phyloP scores from a whole-genome alignment of 768 basidiomycete species.

The Pulveroboletus sp. region DNA sequence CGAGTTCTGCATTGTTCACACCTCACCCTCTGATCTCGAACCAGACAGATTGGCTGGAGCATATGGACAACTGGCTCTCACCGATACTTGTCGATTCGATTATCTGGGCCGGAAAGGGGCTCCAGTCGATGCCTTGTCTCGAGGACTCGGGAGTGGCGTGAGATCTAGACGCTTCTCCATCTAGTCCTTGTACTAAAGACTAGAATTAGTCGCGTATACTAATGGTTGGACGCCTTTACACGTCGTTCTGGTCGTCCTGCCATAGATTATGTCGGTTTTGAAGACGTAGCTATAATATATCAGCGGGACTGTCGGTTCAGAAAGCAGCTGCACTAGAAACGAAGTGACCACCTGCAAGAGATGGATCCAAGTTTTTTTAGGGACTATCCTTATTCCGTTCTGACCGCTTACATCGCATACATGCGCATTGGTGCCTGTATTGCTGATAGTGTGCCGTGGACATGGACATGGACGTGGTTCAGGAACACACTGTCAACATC shows the following conservation, averaged over 20 bases:
- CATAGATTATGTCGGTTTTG: slow-evolving; percentile 25
- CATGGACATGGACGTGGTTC: slow-evolving; percentile 2
- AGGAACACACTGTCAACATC: slow-evolving; percentile 7
- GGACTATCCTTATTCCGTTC: neutral
- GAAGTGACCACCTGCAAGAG: slow-evolving; percentile 14
- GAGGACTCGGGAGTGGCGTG: neutral
- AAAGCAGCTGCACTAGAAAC: slow-evolving; percentile 21
- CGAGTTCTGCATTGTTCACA: slow-evolving; percentile 15
- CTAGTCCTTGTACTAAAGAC: slow-evolving; percentile 16
- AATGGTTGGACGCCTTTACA: slow-evolving; percentile 22
- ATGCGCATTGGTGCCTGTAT: neutral
- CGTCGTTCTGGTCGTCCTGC: slow-evolving; percentile 19
- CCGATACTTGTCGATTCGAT: slow-evolving; percentile 4
- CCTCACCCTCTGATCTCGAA: slow-evolving; percentile 26
- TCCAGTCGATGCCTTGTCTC: neutral
- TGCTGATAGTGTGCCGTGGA: slow-evolving; percentile 1
- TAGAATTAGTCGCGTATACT: slow-evolving; percentile 19
- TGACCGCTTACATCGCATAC: neutral
- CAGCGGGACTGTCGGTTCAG: slow-evolving; percentile 18
- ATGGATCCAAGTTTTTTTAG: slow-evolving; percentile 25
- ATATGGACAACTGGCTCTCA: slow-evolving; percentile 17
- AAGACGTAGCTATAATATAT: slow-evolving; percentile 19
- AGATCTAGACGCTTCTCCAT: neutral
- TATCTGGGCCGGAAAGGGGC: neutral
- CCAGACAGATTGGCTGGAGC: slow-evolving; percentile 27